Evolutionary conservation across 495 filamentous ascomycete species (phyloP).

Genomic region (Hypoxylon perforatum): DNA sequence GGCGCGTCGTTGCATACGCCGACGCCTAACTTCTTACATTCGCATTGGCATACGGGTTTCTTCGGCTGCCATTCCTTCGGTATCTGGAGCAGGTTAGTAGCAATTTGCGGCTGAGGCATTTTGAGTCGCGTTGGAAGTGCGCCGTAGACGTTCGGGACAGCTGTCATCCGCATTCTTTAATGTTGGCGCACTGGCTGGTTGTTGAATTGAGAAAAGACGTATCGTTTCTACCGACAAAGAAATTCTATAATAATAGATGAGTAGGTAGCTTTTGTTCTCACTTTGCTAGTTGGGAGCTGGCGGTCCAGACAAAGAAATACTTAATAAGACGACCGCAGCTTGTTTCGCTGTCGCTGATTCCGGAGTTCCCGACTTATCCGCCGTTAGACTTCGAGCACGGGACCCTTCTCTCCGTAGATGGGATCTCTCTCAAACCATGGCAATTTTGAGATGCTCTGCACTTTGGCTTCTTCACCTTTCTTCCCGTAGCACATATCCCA

Average conservation of each 20-base stretch:
- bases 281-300: not conserved
- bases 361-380: too few relatives aligned
- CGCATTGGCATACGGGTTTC: slow-evolving; percentile 13
- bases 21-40: slow-evolving; percentile 7
- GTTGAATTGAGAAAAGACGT: not conserved
- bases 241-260: not conserved
- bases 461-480: slow-evolving; percentile 62
- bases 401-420: slow-evolving; percentile 68
- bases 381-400: slow-evolving; percentile 52
- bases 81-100: too few relatives aligned
- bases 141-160: not conserved
- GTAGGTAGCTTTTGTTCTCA: not conserved
- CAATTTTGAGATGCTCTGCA: slow-evolving; percentile 57
- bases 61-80: slow-evolving; percentile 1
- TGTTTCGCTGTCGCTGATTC: too few relatives aligned
- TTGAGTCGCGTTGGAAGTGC: not conserved
- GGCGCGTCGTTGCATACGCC: slow-evolving; percentile 16
- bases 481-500: slow-evolving; percentile 81
- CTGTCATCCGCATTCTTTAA: slow-evolving; percentile 1
- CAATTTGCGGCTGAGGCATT: slow-evolving; percentile 10
- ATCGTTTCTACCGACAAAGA: slow-evolving; percentile 12
- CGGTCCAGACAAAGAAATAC: slow-evolving; percentile 9
- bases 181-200: not conserved
- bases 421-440: slow-evolving; percentile 70
- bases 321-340: not conserved